A percentile compares a stretch with the other conserved stretches of the same genome.
These are phyloP conservation scores for Botrytis squamosa DNA, from an alignment of 2,329 filamentous ascomycete genomes.

Conservation along the genomic window DNA sequence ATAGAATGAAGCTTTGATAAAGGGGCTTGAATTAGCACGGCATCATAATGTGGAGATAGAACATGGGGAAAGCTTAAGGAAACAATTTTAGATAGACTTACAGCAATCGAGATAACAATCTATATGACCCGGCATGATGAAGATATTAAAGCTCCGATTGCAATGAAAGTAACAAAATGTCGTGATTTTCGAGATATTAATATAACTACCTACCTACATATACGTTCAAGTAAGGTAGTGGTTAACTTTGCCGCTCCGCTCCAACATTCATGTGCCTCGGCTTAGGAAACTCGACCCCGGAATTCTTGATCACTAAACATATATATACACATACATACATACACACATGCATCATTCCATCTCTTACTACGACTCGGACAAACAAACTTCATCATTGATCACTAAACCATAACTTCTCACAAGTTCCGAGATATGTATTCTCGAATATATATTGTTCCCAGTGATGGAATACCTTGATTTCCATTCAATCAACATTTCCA, in stretches of 20 bases:
- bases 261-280: constrained; percentile 8
- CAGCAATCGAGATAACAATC: constrained; percentile 67
- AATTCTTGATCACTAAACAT: constrained; percentile 20
- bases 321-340: neutral
- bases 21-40: neutral
- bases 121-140: constrained; percentile 59
- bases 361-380: neutral
- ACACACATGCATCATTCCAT: neutral
- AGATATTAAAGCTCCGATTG: neutral
- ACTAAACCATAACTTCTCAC: neutral
- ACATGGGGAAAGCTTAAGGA: neutral
- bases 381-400: constrained; percentile 15
- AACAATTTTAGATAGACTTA: constrained; percentile 40
- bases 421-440: neutral
- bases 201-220: neutral
- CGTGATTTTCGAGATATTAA: neutral
- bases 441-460: neutral
- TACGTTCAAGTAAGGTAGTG: neutral
- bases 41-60: neutral
- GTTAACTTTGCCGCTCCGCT: neutral
- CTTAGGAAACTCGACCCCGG: neutral
- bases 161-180: neutral
- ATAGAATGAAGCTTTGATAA: constrained; percentile 58
- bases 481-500: neutral
- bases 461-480: neutral